Evolutionary conservation across 257 asterid species (phyloP), one percentile per base, ranked within the genome.

Genomic region (Solanum boliviense): DNA sequence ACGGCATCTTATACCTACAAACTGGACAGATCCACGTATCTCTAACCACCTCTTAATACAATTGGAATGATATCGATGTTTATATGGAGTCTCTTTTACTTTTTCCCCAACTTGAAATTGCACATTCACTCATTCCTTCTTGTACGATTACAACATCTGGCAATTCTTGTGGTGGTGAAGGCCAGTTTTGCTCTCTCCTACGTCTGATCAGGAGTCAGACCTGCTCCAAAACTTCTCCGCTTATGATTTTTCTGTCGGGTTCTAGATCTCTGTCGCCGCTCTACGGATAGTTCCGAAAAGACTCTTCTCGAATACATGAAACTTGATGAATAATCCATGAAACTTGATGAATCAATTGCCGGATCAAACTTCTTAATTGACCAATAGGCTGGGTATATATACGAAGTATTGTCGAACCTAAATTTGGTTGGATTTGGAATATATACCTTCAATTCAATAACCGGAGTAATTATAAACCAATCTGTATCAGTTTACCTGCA

Each of bases 81-180:
- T 74, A 67, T 95, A 92, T 9, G 96, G 95, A 93, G 91, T 93
- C 92, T 91, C 92, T 9, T 9, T 93, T 23, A 79, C 93, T 13
- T 82, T 89, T 4, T 73, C 90, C 74, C 87, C 87, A 81, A 85
- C 86, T 78, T 36, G 38, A 18, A 84, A 56, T 62, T 88, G 88
- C 84, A 58, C 90, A 88, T 18, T 84, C 90, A 41, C 10, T 8
- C 5, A 36, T 84, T 25, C 41, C 21, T 52, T 88, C 89, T 13
- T 70, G 11, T 27, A 70, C 36, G 18, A 70, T 70, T 70, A 13
- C 20, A 39, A 39, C 46, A 39, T 39, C 13, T 39, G 46, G 46
- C 46, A 39, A 39, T 39, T 39, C 11, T 38, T 38, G 44, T 38
- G 44, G 44, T 38, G 11, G 44, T 38, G 44, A 38, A 8, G 11